These are phyloP conservation scores for Annulohypoxylon truncatum DNA, from an alignment of 2,329 filamentous ascomycete species.

Conservation along the genomic window DNA sequence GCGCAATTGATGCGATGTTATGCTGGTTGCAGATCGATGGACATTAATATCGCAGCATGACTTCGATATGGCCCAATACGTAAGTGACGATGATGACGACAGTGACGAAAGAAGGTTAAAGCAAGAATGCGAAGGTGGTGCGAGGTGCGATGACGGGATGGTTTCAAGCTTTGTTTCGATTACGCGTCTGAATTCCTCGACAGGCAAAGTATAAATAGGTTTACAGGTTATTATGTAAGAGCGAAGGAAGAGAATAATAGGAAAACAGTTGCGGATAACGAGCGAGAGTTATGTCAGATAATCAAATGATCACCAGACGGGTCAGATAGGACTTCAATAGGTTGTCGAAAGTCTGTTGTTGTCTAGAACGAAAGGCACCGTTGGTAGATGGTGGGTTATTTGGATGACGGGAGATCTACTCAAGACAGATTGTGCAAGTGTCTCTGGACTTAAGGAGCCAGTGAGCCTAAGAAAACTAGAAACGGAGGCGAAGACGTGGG, in stretches of 20 bases:
- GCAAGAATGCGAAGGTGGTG: constrained; percentile 19
- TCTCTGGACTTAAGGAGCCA: constrained; percentile 19
- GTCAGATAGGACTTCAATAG: not conserved
- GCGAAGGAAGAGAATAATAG: constrained; percentile 32
- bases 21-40: constrained; percentile 5
- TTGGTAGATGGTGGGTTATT: constrained; percentile 3
- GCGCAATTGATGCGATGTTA: constrained; percentile 32
- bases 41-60: constrained; percentile 32
- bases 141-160: constrained; percentile 23
- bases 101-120: constrained; percentile 3
- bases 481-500: constrained; percentile 26
- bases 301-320: not conserved
- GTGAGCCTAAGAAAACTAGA: constrained; percentile 23
- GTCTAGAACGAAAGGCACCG: constrained; percentile 29
- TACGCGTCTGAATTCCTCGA: constrained; percentile 35
- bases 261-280: constrained; percentile 26
- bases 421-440: constrained; percentile 31
- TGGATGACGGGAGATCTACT: constrained; percentile 29
- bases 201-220: constrained; percentile 11
- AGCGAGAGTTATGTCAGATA: constrained; percentile 18
- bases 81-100: constrained; percentile 1
- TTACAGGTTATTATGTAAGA: constrained; percentile 16
- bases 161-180: constrained; percentile 41
- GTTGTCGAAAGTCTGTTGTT: not conserved
- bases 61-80: constrained; percentile 8